Base-by-base conservation (phyloP, 2,329 filamentous ascomycete genomes). In the Raffaelea deltoideospora region DNA sequence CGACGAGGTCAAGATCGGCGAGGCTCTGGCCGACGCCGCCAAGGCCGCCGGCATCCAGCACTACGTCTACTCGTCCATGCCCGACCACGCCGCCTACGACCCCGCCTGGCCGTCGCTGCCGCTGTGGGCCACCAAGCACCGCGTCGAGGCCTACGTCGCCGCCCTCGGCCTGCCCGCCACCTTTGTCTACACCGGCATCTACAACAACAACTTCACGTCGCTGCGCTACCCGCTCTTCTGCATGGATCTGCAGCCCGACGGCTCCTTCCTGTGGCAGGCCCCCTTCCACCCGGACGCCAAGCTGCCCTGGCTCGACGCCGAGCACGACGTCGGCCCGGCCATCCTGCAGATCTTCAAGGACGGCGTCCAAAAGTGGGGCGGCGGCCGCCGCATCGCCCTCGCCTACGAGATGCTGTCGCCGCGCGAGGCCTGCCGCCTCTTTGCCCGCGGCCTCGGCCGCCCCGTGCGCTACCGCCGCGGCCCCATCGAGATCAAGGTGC, bases 181-280 rank as follows among this genome's bases (percentile, higher is more conserved):
- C 0, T 96, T 94, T 56, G 79, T 95, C 45, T 95, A 95, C 58
- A 85, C 87, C 10, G 90, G 88, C 41, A 95, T 95, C 49, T 98
- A 96, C 66, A 94, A 96, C 67, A 96, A 96, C 60, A 96, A 98
- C 56, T 98, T 96, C 59, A 96, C 88, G 22, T 90, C 83, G 33
- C 67, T 95, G 23, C 76, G 76, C 2, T 96, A 94, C 52, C 90
- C 90, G 1, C 68, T 96, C 4, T 96, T 96, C 62, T 90, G 87
- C 60, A 93, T 95, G 81, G 85, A 92, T 44, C 63, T 93, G 5
- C 28, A 30, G 15, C 57, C 66, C 2, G 85, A 95, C 49, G 86
- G 84, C 15, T 86, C 81, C 37, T 95, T 95, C 54, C 64, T 79
- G 40, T 96, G 90, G 90, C 77, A 85, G 52, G 88, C 88, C 2